These are phyloP conservation scores for Umbelopsis sp. DNA, from an alignment of 192 early-diverging fungal species.

Conservation along the genomic window DNA sequence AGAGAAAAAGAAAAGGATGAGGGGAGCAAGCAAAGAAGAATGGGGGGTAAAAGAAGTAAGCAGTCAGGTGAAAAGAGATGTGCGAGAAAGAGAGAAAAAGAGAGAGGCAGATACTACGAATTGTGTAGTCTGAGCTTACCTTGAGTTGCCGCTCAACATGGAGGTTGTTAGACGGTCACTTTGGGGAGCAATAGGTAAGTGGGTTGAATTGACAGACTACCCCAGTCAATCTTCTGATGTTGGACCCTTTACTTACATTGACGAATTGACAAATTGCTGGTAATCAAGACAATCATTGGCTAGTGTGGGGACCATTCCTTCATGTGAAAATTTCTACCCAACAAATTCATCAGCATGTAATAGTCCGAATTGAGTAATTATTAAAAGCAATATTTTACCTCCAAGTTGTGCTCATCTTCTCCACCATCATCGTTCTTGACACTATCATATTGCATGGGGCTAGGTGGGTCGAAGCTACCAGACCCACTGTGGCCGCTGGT, in stretches of 20 bases:
- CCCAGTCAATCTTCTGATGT: slow-evolving; percentile 9
- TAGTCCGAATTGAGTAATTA: not conserved
- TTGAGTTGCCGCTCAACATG: too few species aligned
- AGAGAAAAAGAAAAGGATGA: not conserved
- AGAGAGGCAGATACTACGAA: too few species aligned
- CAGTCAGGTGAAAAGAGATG: not conserved
- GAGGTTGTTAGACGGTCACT: too few species aligned
- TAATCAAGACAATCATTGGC: slow-evolving; percentile 21
- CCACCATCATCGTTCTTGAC: not conserved
- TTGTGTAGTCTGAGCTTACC: too few species aligned
- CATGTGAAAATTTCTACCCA: slow-evolving; percentile 19
- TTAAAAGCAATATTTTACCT: not conserved
- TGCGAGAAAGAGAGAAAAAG: too few species aligned
- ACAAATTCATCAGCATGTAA: slow-evolving; percentile 13
- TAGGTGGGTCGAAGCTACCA: slow-evolving; percentile 11
- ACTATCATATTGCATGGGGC: not conserved
- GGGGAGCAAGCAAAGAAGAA: not conserved
- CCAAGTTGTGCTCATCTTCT: not conserved
- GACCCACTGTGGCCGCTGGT: slow-evolving; percentile 9
- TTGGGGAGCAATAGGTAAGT: not conserved
- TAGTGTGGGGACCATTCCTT: slow-evolving; percentile 12
- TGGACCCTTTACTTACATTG: slow-evolving; percentile 17
- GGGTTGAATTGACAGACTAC: not conserved
- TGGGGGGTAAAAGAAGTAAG: not conserved
- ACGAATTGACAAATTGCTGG: slow-evolving; percentile 14